Evolutionary conservation across 2,329 filamentous ascomycete genomes (phyloP).

Genomic region (Pestalotiopsis sp.): DNA sequence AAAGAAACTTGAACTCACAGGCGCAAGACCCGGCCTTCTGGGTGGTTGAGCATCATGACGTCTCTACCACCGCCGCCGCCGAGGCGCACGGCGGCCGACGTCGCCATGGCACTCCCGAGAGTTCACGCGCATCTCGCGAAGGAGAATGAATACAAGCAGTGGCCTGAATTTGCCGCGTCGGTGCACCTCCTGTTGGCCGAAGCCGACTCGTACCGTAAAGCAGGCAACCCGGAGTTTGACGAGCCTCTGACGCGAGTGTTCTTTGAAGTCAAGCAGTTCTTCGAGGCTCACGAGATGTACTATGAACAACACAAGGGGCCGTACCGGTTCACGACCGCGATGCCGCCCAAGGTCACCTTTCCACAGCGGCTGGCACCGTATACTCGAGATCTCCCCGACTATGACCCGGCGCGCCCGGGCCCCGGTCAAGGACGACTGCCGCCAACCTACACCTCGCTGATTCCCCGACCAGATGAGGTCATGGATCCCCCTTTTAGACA

Average conservation of each 20-base stretch:
- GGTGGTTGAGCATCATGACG: background rate
- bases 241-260: slow-evolving; percentile 18
- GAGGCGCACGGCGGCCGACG: background rate
- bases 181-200: slow-evolving; percentile 4
- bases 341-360: slow-evolving; percentile 15
- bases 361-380: slow-evolving; percentile 26
- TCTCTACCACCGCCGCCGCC: background rate
- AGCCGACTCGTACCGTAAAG: slow-evolving; percentile 23
- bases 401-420: slow-evolving; percentile 6
- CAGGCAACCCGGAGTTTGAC: slow-evolving; percentile 24
- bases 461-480: slow-evolving; percentile 6
- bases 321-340: slow-evolving; percentile 23
- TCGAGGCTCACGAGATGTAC: slow-evolving; percentile 21
- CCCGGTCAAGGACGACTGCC: background rate
- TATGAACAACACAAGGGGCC: slow-evolving; percentile 17
- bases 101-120: background rate
- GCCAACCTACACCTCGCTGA: slow-evolving; percentile 8
- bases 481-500: background rate
- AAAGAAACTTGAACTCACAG: background rate
- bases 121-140: background rate
- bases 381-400: slow-evolving; percentile 18
- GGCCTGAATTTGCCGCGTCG: background rate
- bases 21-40: background rate
- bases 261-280: slow-evolving; percentile 23
- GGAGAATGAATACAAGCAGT: background rate